Evolutionary conservation across 2,329 filamentous ascomycete genomes (phyloP).

Genomic region (Biscogniauxia marginata): DNA sequence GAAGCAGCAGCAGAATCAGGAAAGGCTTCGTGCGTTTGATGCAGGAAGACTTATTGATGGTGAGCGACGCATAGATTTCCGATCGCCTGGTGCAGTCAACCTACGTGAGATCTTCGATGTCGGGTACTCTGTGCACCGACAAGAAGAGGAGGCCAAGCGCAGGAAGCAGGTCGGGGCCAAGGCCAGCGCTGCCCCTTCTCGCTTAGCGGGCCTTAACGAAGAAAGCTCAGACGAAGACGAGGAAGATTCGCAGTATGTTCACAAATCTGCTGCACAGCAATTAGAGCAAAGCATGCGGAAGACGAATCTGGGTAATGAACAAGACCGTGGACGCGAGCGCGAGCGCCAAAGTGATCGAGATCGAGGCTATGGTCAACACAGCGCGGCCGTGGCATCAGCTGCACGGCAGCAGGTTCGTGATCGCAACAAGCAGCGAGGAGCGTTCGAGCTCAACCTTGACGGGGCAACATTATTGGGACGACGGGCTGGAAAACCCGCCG

Average conservation of each 20-base stretch:
- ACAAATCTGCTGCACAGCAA: constrained; percentile 53
- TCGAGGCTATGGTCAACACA: constrained; percentile 85
- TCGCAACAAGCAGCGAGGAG: constrained; percentile 67
- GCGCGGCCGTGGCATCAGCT: constrained; percentile 76
- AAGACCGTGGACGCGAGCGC: constrained; percentile 48
- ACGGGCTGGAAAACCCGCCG: constrained; percentile 53
- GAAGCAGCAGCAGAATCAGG: constrained; percentile 45
- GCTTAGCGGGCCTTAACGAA: constrained; percentile 66
- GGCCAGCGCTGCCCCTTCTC: constrained; percentile 57
- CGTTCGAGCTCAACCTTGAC: constrained; percentile 89
- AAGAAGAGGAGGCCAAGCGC: constrained; percentile 93
- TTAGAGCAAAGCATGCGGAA: constrained; percentile 88
- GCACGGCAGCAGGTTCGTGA: constrained; percentile 76
- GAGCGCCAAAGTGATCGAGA: constrained; percentile 40
- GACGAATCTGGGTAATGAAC: constrained; percentile 65
- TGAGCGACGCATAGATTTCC: constrained; percentile 82
- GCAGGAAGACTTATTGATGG: constrained; percentile 51
- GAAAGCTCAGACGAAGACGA: constrained; percentile 61
- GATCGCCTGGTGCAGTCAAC: constrained; percentile 92
- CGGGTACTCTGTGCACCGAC: constrained; percentile 93
- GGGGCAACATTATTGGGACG: constrained; percentile 86
- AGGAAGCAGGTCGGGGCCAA: constrained; percentile 78
- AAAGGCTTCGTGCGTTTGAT: constrained; percentile 56
- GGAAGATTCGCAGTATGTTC: constrained; percentile 45
- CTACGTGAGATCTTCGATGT: constrained; percentile 97